phyloP scores from a whole-genome alignment of 2,329 filamentous ascomycete genomes.

The Pseudogymnoascus sp. region DNA sequence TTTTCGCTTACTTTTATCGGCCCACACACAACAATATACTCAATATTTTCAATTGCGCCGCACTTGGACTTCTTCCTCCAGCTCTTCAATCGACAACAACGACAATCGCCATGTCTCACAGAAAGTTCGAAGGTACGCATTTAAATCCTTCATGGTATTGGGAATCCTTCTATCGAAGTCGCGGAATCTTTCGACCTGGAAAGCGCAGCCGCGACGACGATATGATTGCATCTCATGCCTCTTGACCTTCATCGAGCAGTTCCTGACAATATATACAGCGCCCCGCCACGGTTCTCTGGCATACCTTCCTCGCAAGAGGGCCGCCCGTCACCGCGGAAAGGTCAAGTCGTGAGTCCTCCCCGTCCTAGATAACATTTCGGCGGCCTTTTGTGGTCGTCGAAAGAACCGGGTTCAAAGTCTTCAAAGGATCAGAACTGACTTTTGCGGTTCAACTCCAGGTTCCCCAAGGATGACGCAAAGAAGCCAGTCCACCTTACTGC shows the following conservation, averaged over 20 bases:
- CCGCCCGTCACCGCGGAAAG: conserved; percentile 89
- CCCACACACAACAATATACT: conserved; percentile 10
- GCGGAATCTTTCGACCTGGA: conserved; percentile 5
- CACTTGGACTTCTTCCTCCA: conserved; percentile 9
- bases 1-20: conserved; percentile 9
- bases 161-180: neutral
- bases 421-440: conserved; percentile 15
- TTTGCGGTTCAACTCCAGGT: conserved; percentile 46
- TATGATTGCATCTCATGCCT: neutral
- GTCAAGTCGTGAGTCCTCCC: conserved; percentile 79
- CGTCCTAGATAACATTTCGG: conserved; percentile 19
- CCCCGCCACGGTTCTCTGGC: conserved; percentile 92
- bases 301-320: conserved; percentile 84
- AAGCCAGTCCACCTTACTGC: conserved; percentile 98
- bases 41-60: conserved; percentile 11
- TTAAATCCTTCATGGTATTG: neutral
- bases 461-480: conserved; percentile 99
- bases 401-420: conserved; percentile 24
- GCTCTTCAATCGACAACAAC: conserved; percentile 9
- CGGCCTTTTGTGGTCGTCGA: conserved; percentile 12
- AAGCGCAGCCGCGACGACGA: conserved; percentile 8
- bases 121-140: conserved; percentile 23
- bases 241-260: neutral
- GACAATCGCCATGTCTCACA: conserved; percentile 13
- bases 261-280: conserved; percentile 45